Conservation (phyloP, 768 basidiomycete genomes). For the Sarcomyxa edulis region DNA sequence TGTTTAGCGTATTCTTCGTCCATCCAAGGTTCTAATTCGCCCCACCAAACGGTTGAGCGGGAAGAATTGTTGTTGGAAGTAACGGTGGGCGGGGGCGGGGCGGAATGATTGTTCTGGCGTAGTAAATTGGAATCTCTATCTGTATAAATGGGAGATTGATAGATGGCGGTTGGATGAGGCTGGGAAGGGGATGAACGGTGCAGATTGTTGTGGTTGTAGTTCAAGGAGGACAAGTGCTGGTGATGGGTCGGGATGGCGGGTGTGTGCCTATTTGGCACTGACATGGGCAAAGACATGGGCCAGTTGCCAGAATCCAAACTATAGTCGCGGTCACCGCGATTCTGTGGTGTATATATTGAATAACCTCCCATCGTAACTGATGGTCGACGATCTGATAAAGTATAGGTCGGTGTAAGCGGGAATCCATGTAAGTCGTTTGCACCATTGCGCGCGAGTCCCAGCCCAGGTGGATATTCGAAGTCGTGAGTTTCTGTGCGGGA, state of each 20-base stretch:
- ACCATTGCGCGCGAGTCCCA: conserved; percentile 18
- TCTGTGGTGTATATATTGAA: too few relatives aligned
- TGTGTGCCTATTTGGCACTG: conserved; percentile 41
- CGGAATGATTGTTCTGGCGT: conserved; percentile 15
- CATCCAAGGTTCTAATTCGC: conserved; percentile 94
- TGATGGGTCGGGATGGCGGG: conserved; percentile 21
- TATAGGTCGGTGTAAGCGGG: too few relatives aligned
- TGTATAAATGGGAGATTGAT: conserved; percentile 17
- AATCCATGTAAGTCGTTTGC: not conserved
- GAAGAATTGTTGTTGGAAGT: conserved; percentile 20
- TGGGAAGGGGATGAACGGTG: conserved; percentile 28
- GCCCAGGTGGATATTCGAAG: conserved; percentile 30
- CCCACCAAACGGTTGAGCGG: conserved; percentile 76
- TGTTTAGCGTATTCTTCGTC: conserved; percentile 92
- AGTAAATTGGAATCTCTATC: conserved; percentile 27
- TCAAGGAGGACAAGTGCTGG: conserved; percentile 34
- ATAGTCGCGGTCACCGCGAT: too few relatives aligned
- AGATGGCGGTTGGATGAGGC: conserved; percentile 11
- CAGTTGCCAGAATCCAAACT: too few relatives aligned
- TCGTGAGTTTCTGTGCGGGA: conserved; percentile 38
- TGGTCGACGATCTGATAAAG: too few relatives aligned
- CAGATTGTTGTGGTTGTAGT: conserved; percentile 30
- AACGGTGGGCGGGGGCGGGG: conserved; percentile 7
- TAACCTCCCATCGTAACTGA: too few relatives aligned
- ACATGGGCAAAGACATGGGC: too few relatives aligned